Evolutionary conservation across 345 rosid species (phyloP), one percentile per base, ranked within the genome.

Genomic region (Heritiera fomes): DNA sequence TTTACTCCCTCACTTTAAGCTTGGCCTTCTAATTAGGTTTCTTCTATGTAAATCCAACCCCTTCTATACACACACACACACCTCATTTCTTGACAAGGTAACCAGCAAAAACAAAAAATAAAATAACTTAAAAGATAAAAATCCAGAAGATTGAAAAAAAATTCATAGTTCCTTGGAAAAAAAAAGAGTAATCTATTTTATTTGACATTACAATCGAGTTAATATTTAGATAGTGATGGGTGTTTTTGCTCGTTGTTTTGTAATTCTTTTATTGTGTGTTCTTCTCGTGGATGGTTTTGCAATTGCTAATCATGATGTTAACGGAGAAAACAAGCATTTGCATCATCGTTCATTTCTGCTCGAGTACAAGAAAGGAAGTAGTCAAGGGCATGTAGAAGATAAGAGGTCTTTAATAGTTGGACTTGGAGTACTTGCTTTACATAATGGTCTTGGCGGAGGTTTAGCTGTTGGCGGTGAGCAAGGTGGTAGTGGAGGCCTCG

Each of bases 1-100:
- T 75, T 79, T 70, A 71, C 78, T 80, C 73, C 88, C 91, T 86
- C 62, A 30, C 79, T 85, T 85, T 77, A 82, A 85, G 93, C 84
- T 34, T 59, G 14, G n/a, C 75, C 75, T 14, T 49, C 6, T 70
- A 28, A 23, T 28, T 70, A 0, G 8, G 17, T 49, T 47, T 23
- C 20, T 23, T 23, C 40, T 28, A 13, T 28, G 53, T 28, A 47
- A 28, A 47, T 18, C 4, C 23, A 70, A 28, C 13, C 12, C 17
- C 30, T 11, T 17, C 18, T 67, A 45, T 49, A 52, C 28, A 23
- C 2, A 47, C 10, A 52, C 2, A 47, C 10, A 8, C 1, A 9
- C n/a, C 32, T 32, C 3, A 32, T 13, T 62, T 62, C n/a, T 32
- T 62, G 3, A 62, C 6, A 62, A 62, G 41, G 41, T 28, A 30